Evolutionary conservation across 2,329 filamentous ascomycete genomes (phyloP).

Genomic region (Fusarium drepaniforme): DNA sequence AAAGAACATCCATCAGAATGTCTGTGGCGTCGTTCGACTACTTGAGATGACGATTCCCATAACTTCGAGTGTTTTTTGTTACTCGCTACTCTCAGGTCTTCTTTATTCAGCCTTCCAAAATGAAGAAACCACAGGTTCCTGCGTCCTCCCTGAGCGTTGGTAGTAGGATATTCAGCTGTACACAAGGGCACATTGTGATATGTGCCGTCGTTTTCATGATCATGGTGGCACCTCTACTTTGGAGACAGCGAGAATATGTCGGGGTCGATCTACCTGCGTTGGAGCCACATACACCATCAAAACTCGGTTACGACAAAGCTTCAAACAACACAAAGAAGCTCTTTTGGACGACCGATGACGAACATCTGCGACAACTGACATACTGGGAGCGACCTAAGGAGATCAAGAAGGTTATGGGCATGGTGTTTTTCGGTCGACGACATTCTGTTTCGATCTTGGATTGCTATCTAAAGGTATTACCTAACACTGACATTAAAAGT

Average conservation of each 20-base stretch:
- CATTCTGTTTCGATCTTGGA: slow-evolving; percentile 59
- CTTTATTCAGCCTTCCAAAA: neutral
- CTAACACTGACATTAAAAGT: neutral
- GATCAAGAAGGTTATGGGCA: slow-evolving; percentile 53
- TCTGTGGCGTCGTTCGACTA: slow-evolving; percentile 11
- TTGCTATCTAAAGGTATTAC: slow-evolving; percentile 57
- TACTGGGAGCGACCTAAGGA: slow-evolving; percentile 34
- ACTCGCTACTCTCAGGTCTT: neutral
- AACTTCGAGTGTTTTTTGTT: neutral
- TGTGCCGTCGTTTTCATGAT: slow-evolving; percentile 33
- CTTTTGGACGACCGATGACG: slow-evolving; percentile 41
- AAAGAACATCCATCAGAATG: neutral
- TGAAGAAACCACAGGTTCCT: slow-evolving; percentile 24
- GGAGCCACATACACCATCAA: slow-evolving; percentile 13
- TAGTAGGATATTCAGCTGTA: slow-evolving; percentile 18
- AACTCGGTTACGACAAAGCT: neutral
- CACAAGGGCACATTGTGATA: slow-evolving; percentile 28
- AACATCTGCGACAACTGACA: slow-evolving; percentile 28
- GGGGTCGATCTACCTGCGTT: slow-evolving; percentile 19
- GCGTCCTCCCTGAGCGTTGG: neutral
- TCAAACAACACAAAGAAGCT: slow-evolving; percentile 16
- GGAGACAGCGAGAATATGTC: slow-evolving; percentile 31
- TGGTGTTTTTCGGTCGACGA: slow-evolving; percentile 61
- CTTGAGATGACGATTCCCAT: slow-evolving; percentile 13
- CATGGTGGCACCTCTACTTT: slow-evolving; percentile 31